Evolutionary conservation across 2,329 filamentous ascomycete genomes (phyloP).

Genomic region (Calonectria honghensis): DNA sequence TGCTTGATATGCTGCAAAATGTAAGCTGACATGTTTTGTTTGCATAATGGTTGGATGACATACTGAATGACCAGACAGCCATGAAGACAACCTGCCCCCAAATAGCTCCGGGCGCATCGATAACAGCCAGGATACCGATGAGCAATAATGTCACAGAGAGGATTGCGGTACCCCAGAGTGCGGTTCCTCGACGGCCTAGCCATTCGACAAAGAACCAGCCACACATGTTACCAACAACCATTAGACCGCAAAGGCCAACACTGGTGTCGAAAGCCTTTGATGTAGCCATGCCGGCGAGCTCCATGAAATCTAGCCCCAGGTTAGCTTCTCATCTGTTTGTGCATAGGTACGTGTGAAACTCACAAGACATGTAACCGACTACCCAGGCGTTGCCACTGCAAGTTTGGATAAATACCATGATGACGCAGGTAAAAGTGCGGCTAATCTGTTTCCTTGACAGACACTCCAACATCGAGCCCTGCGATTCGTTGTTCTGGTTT

Average conservation of each 20-base stretch:
- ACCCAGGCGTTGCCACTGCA: slow-evolving; percentile 30
- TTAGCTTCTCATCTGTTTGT: background rate
- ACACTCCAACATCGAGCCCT: slow-evolving; percentile 31
- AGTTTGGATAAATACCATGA: slow-evolving; percentile 34
- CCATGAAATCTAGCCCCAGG: slow-evolving; percentile 10
- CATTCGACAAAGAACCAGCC: slow-evolving; percentile 39
- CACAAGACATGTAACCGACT: slow-evolving; percentile 41
- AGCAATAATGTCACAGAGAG: slow-evolving; percentile 17
- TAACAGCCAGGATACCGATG: slow-evolving; percentile 31
- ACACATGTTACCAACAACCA: slow-evolving; percentile 36
- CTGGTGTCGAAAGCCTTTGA: slow-evolving; percentile 26
- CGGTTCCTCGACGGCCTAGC: slow-evolving; percentile 33
- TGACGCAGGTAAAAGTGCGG: slow-evolving; percentile 21
- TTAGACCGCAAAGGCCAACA: slow-evolving; percentile 27
- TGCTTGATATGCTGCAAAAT: slow-evolving; percentile 30
- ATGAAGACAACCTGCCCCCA: slow-evolving; percentile 31
- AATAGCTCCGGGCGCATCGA: background rate
- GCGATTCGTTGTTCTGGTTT: slow-evolving; percentile 13
- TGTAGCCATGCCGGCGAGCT: slow-evolving; percentile 25
- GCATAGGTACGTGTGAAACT: background rate
- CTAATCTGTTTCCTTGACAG: slow-evolving; percentile 19
- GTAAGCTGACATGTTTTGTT: background rate
- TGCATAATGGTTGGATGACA: background rate
- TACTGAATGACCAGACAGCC: slow-evolving; percentile 34
- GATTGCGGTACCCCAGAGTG: slow-evolving; percentile 21